Base-by-base conservation (phyloP, 2,329 filamentous ascomycete genomes). In the Akanthomyces uredinophilus region DNA sequence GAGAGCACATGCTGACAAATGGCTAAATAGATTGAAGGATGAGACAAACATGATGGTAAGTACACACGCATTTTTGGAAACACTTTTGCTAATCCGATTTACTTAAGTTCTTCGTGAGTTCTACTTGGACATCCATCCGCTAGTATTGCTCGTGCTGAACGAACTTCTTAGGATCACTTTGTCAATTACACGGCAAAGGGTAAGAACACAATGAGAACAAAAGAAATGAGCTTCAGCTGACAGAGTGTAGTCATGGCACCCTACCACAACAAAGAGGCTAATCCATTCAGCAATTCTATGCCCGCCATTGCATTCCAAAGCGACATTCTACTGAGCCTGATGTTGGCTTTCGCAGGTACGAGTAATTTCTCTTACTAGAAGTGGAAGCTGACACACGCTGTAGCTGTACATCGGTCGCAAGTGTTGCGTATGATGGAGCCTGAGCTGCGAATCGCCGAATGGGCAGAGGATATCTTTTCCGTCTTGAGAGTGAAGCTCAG, bases 391-490 rank as follows among this genome's bases (percentile, higher is more conserved):
- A 70, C 63, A 58, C 37, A 49, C 64, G n/a, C 57, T 43, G 20
- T 27, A 67, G 91, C 91, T n/a, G 91, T 87, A 32, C 91, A 96
- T 71, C 85, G 91, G 61, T 89, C 91, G 11, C 85, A 88, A 50
- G 83, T 94, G 37, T 78, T 95, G 22, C 83, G 84, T 37, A 89
- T 94, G 65, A 82, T 83, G 0, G 90, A 94, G 70, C 91, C 91
- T 6, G 83, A 82, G 7, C 89, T 88, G 70, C 85, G 91, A 24
- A 95, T 96, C 66, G 90, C 91, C 2, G 79, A 85, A 44, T 95
- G 89, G 88, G 90, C 95, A 29, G 83, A 89, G 69, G 85, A 91
- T 67, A 89, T 91, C n/a, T 89, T 90, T 65, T 89, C 89, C 0
- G 84, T 86, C 18, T 80, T 96, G 22, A 84, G 90, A 32, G 75